Evolutionary conservation across 495 filamentous ascomycete species (phyloP).

Genomic region (Darksidea phi): DNA sequence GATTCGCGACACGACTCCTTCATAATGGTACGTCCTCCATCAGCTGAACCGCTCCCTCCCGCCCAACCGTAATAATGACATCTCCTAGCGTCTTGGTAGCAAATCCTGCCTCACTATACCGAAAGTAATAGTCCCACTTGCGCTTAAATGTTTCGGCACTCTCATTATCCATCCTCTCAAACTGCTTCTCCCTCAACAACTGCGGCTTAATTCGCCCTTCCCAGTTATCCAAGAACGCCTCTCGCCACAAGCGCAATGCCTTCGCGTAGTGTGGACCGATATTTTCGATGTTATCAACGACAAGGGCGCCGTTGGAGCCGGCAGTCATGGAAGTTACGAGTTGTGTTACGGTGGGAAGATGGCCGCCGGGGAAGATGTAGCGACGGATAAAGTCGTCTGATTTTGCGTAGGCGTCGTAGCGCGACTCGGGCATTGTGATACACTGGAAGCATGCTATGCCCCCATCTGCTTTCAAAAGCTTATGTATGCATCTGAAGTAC

Average conservation of each 20-base stretch:
- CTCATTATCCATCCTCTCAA: constrained; percentile 50
- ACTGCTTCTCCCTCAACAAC: constrained; percentile 50
- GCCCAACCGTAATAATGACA: constrained; percentile 63
- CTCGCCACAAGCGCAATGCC: constrained; percentile 63
- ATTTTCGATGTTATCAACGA: constrained; percentile 63
- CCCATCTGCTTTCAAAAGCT: constrained; percentile 59
- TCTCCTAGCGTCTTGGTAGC: constrained; percentile 67
- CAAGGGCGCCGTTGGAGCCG: constrained; percentile 56
- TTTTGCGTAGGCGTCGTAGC: constrained; percentile 47
- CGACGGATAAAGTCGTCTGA: constrained; percentile 63
- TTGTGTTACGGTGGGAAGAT: constrained; percentile 65
- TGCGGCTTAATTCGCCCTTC: constrained; percentile 56
- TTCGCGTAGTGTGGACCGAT: constrained; percentile 71
- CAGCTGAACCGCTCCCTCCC: constrained; percentile 65
- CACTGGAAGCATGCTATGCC: constrained; percentile 72
- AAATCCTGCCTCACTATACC: constrained; percentile 72
- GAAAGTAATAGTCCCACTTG: constrained; percentile 77
- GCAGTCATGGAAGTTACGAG: constrained; percentile 58
- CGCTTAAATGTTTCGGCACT: constrained; percentile 64
- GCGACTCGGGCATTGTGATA: constrained; percentile 69
- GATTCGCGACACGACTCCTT: neutral
- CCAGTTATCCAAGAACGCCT: constrained; percentile 63
- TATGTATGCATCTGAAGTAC: constrained; percentile 53
- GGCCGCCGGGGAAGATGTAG: constrained; percentile 74
- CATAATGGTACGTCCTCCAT: constrained; percentile 64